These are phyloP conservation scores for Lepiota venenata DNA, from an alignment of 768 basidiomycete species.

Conservation along the genomic window DNA sequence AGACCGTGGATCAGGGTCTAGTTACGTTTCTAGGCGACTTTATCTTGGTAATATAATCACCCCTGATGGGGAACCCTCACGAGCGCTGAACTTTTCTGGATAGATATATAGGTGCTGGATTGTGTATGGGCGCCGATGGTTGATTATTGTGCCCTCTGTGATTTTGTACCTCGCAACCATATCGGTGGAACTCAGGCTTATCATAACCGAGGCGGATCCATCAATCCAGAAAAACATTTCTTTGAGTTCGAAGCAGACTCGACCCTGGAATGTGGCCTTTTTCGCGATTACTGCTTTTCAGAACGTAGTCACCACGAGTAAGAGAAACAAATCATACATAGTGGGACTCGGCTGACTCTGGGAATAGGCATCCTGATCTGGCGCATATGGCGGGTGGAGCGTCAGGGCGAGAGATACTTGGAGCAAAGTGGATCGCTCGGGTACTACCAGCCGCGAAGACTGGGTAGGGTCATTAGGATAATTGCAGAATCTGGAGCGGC, in stretches of 20 bases:
- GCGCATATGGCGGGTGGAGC: constrained; percentile 8
- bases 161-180: neutral
- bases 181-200: neutral
- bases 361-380: constrained; percentile 2
- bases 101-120: neutral
- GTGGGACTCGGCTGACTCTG: no score
- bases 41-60: constrained; percentile 1
- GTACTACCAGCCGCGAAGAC: neutral
- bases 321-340: neutral
- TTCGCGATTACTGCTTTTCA: neutral
- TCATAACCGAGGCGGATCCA: neutral
- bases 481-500: constrained; percentile 6
- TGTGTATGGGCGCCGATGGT: neutral
- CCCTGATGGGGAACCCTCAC: no score
- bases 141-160: neutral
- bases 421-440: neutral
- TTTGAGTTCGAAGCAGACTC: neutral
- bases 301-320: neutral
- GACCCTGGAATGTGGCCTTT: neutral
- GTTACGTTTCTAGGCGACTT: constrained; percentile 9
- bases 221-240: neutral
- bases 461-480: constrained; percentile 3
- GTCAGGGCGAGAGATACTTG: neutral
- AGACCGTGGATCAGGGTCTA: constrained; percentile 7
- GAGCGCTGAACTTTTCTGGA: no score